These are phyloP conservation scores for Ascochyta viciae-villosae DNA, from an alignment of 2,329 filamentous ascomycete genomes.

Conservation along the genomic window DNA sequence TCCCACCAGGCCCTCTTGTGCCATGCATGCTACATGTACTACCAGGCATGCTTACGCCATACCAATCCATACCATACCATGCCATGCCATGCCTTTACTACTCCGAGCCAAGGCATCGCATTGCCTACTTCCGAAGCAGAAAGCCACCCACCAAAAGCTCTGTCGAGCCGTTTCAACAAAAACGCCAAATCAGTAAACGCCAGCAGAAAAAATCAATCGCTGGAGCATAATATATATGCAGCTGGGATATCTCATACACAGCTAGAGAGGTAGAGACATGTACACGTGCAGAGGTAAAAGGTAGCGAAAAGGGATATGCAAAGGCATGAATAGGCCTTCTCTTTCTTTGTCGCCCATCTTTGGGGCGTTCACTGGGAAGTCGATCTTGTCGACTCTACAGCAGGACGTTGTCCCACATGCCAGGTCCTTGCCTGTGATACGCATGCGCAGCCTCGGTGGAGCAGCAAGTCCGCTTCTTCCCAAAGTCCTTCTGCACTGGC, in stretches of 20 bases:
- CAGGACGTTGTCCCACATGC: constrained; percentile 73
- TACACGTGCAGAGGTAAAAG: constrained; percentile 13
- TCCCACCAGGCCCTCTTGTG: constrained; percentile 5
- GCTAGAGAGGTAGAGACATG: constrained; percentile 9
- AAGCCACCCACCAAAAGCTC: constrained; percentile 14
- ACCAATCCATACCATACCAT: constrained; percentile 1
- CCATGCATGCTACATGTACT: not conserved
- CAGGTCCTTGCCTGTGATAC: constrained; percentile 63
- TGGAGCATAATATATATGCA: not conserved
- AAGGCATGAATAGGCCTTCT: constrained; percentile 20
- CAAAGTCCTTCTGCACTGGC: constrained; percentile 56
- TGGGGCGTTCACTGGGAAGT: constrained; percentile 20
- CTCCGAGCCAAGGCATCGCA: constrained; percentile 4
- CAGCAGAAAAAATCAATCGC: constrained; percentile 3
- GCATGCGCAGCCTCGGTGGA: constrained; percentile 63
- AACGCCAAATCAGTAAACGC: constrained; percentile 11
- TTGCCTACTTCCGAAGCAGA: constrained; percentile 7
- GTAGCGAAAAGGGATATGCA: constrained; percentile 9
- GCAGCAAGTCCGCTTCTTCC: constrained; percentile 72
- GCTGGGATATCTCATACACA: constrained; percentile 15
- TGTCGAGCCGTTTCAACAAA: constrained; percentile 11
- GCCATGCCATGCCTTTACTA: constrained; percentile 2
- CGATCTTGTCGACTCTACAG: constrained; percentile 16
- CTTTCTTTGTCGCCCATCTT: constrained; percentile 28
- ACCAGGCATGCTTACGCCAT: not conserved